These are phyloP conservation scores for Didymella pinodella DNA, from an alignment of 2,329 filamentous ascomycete species.

Conservation along the genomic window DNA sequence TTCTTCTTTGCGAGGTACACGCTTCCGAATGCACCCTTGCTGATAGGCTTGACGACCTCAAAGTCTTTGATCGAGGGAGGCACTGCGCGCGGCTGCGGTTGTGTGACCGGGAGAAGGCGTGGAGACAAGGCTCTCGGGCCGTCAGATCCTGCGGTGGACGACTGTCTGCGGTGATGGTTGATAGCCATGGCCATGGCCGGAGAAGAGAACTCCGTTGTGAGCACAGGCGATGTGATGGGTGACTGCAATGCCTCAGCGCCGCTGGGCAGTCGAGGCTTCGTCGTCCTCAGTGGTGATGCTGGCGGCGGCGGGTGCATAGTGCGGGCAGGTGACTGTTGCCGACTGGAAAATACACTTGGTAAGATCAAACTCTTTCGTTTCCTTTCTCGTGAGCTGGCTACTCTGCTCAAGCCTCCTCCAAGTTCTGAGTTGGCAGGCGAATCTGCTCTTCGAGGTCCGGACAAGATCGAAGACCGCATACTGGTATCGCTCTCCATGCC, in stretches of 20 bases:
- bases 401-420: slow-evolving; percentile 68
- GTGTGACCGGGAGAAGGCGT: slow-evolving; percentile 76
- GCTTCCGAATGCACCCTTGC: slow-evolving; percentile 97
- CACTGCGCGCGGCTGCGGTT: slow-evolving; percentile 85
- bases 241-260: slow-evolving; percentile 74
- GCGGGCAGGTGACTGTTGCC: slow-evolving; percentile 89
- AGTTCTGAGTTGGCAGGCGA: slow-evolving; percentile 80
- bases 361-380: slow-evolving; percentile 88
- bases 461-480: slow-evolving; percentile 79
- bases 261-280: slow-evolving; percentile 76
- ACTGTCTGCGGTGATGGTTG: slow-evolving; percentile 84
- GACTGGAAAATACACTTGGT: slow-evolving; percentile 77
- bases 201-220: slow-evolving; percentile 83
- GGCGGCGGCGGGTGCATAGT: slow-evolving; percentile 68
- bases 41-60: slow-evolving; percentile 99
- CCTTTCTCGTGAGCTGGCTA: slow-evolving; percentile 80
- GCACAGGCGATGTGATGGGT: slow-evolving; percentile 87
- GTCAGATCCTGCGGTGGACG: slow-evolving; percentile 82
- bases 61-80: slow-evolving; percentile 99
- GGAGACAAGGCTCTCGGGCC: slow-evolving; percentile 78
- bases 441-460: slow-evolving; percentile 77
- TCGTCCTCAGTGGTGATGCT: slow-evolving; percentile 85
- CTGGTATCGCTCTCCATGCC: slow-evolving; percentile 89
- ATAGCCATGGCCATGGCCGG: slow-evolving; percentile 66
- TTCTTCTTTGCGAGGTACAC: slow-evolving; percentile 99